These are phyloP conservation scores for Suhomyces ambrosiae DNA, from an alignment of 1,139 yeast species.

Conservation along the genomic window DNA sequence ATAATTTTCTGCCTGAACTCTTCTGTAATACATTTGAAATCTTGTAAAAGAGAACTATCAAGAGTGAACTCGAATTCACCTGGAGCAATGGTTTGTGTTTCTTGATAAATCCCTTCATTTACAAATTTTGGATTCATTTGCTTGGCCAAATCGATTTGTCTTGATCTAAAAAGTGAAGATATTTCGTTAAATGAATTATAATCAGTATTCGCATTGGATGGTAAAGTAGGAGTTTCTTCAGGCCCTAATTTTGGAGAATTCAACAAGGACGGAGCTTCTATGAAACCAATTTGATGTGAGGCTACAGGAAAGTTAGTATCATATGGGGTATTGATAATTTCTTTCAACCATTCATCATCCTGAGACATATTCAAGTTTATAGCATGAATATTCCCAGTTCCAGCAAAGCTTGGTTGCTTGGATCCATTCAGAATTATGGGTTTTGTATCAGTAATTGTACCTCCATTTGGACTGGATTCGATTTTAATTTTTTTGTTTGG, in stretches of 20 bases:
- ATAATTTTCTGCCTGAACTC: conserved; percentile 58
- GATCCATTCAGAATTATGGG: background rate
- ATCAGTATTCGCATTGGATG: conserved; percentile 5
- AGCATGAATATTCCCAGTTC: conserved; percentile 9
- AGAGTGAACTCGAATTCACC: conserved; percentile 17
- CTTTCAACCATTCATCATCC: conserved; percentile 66
- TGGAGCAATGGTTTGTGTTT: conserved; percentile 7
- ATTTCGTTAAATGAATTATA: conserved; percentile 33
- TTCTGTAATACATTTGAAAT: conserved; percentile 39
- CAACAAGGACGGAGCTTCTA: conserved; percentile 20
- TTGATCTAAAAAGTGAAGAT: conserved; percentile 55
- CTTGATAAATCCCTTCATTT: conserved; percentile 3
- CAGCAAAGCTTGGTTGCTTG: conserved; percentile 3
- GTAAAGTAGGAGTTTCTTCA: conserved; percentile 9
- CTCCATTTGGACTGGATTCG: background rate
- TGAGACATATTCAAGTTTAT: conserved; percentile 14
- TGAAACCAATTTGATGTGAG: conserved; percentile 61
- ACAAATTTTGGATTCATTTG: conserved; percentile 26
- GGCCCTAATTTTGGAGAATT: conserved; percentile 14
- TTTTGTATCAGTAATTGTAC: background rate
- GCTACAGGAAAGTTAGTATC: conserved; percentile 52
- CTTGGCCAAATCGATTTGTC: conserved; percentile 62
- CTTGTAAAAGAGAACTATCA: conserved; percentile 13
- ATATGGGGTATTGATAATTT: conserved; percentile 64
- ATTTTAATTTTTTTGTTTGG: conserved; percentile 4